Evolutionary conservation across 1,284 basidiomycete species (phyloP).

Genomic region (Cronartium ribicola): DNA sequence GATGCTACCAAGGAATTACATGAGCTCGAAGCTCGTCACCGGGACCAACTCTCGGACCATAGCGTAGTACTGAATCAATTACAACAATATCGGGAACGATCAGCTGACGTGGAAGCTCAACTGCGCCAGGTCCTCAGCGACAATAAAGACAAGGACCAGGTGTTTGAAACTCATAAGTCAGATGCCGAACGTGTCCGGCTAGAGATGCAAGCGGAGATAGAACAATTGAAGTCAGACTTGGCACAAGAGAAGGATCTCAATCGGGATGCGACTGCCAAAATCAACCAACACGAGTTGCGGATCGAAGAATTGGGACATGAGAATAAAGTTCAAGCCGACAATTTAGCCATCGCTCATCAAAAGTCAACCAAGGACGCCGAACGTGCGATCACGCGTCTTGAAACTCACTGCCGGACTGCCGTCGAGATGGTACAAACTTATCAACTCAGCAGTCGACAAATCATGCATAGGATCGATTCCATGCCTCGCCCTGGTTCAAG

Average conservation of each 20-base stretch:
- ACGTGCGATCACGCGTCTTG: conserved; percentile 6
- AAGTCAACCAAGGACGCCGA: conserved; percentile 11
- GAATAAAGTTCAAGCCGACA: conserved; percentile 10
- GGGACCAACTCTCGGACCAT: conserved; percentile 42
- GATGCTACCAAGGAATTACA: conserved; percentile 64
- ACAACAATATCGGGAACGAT: conserved; percentile 6
- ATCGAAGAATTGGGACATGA: conserved; percentile 20
- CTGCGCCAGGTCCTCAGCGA: conserved; percentile 9
- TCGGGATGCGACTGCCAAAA: conserved; percentile 5
- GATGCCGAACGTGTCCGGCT: conserved; percentile 84
- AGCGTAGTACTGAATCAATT: conserved; percentile 37
- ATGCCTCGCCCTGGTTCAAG: conserved; percentile 38
- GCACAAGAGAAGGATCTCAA: conserved; percentile 46
- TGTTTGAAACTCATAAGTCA: conserved; percentile 77
- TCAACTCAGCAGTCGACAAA: conserved; percentile 13
- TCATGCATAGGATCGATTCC: conserved; percentile 15
- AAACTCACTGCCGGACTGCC: conserved; percentile 15
- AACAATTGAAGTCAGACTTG: conserved; percentile 61
- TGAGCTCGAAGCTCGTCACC: conserved; percentile 42
- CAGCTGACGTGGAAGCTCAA: conserved; percentile 22
- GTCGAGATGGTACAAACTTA: conserved; percentile 17
- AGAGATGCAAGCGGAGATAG: conserved; percentile 67
- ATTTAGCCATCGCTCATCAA: conserved; percentile 8
- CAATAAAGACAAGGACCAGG: conserved; percentile 61
- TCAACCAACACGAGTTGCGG: conserved; percentile 20